Conservation (phyloP, 1,139 yeast species). For the Taphrina betulina region DNA sequence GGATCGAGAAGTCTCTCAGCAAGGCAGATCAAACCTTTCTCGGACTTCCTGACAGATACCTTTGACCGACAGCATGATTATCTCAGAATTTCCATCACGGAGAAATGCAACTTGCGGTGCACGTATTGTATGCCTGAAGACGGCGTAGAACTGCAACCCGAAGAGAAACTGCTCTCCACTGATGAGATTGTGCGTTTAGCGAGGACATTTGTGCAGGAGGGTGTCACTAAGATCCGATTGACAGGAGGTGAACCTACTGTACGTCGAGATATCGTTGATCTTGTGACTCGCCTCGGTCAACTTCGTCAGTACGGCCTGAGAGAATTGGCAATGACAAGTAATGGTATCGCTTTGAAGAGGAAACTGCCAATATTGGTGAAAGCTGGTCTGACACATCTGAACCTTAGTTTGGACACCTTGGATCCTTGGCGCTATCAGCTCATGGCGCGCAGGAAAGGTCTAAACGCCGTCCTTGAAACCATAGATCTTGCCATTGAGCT, state of each 20-base stretch:
- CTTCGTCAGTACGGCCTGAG: slow-evolving; percentile 46
- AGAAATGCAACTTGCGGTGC: slow-evolving; percentile 54
- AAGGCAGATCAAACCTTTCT: slow-evolving; percentile 41
- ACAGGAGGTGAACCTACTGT: slow-evolving; percentile 60
- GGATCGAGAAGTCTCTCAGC: too few relatives aligned
- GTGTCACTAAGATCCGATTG: slow-evolving; percentile 52
- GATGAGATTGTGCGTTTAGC: slow-evolving; percentile 51
- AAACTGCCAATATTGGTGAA: slow-evolving; percentile 48
- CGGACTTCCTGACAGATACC: slow-evolving; percentile 50
- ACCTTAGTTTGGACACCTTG: slow-evolving; percentile 52
- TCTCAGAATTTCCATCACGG: slow-evolving; percentile 53
- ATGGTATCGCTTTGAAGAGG: slow-evolving; percentile 52
- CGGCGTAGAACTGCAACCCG: slow-evolving; percentile 51
- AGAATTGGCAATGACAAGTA: slow-evolving; percentile 53
- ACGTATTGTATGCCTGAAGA: slow-evolving; percentile 59
- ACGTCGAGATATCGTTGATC: slow-evolving; percentile 50
- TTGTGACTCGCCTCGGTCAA: slow-evolving; percentile 46
- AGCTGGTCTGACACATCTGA: slow-evolving; percentile 51
- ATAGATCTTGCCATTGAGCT: slow-evolving; percentile 49
- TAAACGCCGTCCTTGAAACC: slow-evolving; percentile 49
- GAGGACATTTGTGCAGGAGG: slow-evolving; percentile 49
- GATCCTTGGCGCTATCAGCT: slow-evolving; percentile 52
- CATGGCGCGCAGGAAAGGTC: slow-evolving; percentile 53
- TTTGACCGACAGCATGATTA: slow-evolving; percentile 51
- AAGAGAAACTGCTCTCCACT: slow-evolving; percentile 46